A percentile compares a stretch with the other conserved stretches of the same genome.
Conservation (phyloP, 257 asterid genomes). For the Solanum bulbocastanum region DNA sequence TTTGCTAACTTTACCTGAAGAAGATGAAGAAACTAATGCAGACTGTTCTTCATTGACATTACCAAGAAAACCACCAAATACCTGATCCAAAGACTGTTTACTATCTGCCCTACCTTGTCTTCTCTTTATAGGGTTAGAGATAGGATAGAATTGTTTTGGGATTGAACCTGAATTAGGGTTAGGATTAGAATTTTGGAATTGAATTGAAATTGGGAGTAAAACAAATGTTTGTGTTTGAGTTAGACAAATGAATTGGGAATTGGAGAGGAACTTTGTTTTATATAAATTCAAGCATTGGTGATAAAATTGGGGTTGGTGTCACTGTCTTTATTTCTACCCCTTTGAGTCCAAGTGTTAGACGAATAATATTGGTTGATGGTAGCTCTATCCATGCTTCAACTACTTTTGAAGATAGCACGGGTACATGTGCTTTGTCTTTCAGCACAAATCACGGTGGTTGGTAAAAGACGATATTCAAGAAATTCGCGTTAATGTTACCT, state of each 20-base stretch:
- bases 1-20: neutral
- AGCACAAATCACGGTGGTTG: conserved; percentile 34
- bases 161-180: conserved; percentile 4
- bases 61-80: conserved; percentile 4
- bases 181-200: conserved; percentile 4
- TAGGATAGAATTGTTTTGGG: conserved; percentile 11
- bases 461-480: conserved; percentile 11
- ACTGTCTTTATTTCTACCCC: conserved; percentile 4
- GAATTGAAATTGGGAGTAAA: conserved; percentile 1
- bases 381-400: conserved; percentile 6
- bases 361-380: conserved; percentile 5
- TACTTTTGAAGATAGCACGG: conserved; percentile 3
- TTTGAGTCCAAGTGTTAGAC: conserved; percentile 16
- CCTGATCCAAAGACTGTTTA: conserved; percentile 19
- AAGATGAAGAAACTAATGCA: no score
- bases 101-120: conserved; percentile 64
- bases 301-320: conserved; percentile 40
- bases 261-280: conserved; percentile 20
- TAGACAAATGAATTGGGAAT: conserved; percentile 28
- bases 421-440: conserved; percentile 31
- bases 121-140: conserved; percentile 39
- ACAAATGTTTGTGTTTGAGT: conserved; percentile 15
- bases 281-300: conserved; percentile 4
- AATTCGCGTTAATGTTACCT: neutral
- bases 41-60: conserved; percentile 3